These are phyloP conservation scores for Diaporthe sp. DNA, from an alignment of 2,329 filamentous ascomycete genomes.

Conservation along the genomic window DNA sequence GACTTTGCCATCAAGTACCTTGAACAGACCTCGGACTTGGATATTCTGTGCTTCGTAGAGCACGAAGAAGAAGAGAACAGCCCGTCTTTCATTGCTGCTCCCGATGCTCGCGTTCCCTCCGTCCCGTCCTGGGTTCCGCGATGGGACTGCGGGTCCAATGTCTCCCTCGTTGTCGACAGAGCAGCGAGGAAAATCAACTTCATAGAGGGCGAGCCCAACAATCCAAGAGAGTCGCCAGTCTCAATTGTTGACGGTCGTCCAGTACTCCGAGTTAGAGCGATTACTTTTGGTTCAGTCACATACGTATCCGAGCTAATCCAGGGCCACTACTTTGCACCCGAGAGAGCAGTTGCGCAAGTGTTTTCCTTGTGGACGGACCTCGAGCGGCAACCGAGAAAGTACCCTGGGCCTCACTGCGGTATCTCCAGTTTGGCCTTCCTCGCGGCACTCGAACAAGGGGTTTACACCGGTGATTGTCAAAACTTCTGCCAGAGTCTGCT, in stretches of 20 bases:
- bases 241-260: background rate
- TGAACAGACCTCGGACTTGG: conserved; percentile 10
- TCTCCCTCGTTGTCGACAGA: rapidly evolving
- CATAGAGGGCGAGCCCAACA: background rate
- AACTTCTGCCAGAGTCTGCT: background rate
- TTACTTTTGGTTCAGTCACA: background rate
- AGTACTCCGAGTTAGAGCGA: conserved; percentile 6
- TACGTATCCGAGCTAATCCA: background rate
- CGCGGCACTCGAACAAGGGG: too few relatives aligned
- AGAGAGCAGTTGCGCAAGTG: background rate
- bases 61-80: conserved; percentile 54
- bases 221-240: background rate
- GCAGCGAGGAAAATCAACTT: background rate
- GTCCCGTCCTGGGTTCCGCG: conserved; percentile 45
- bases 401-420: background rate
- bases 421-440: background rate
- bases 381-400: background rate
- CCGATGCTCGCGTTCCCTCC: conserved; percentile 55
- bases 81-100: conserved; percentile 44
- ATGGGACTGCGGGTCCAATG: background rate
- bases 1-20: conserved; percentile 24
- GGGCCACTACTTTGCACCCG: background rate
- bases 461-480: too few relatives aligned
- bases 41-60: conserved; percentile 10
- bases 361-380: conserved; percentile 5